Evolutionary conservation across 1,284 basidiomycete genomes (phyloP), one percentile per base, ranked within the genome.

Genomic region (Entoloma clypeatum): DNA sequence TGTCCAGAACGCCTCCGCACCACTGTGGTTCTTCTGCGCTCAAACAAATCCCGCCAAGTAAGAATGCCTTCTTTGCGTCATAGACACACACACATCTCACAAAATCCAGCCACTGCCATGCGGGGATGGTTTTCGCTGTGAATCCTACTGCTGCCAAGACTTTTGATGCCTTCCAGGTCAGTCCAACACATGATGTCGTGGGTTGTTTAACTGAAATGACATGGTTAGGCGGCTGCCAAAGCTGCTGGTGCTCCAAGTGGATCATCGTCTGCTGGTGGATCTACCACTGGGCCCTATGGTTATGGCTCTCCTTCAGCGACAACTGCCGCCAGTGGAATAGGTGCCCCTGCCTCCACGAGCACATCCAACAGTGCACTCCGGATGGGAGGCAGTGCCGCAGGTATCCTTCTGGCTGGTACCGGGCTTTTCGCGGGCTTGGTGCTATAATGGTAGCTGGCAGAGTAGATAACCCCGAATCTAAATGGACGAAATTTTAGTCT

Each of bases 11-110:
- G 53, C 62, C 3, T 54, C 60, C 14, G 45, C 53, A 3, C 68
- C 72, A n/a, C 52, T 72, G n/a, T 76, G 73, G 73, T 74, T 75
- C 61, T 74, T 61, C 64, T 74, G 72, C 36, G 59, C 58, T 54
- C 79, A 61, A 62, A 70, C 53, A 53, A 43, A 1, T 17, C 63
- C 61, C 18, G 59, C 51, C 1, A 41, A 35, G 60, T 61, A 53
- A 51, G 53, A 17, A 16, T 34, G 14, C 24, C 10, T 36, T 27
- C 27, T 29, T 21, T 6, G 4, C 18, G 17, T 16, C 4, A 10
- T 30, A 18, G n/a, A 25, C 21, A 30, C 3, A 11, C 25, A 42
- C 13, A 45, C 14, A n/a, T 36, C 3, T 17, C 25, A 14, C 28
- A 14, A 9, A 35, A 13, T 19, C 2, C 31, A 67, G 63, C 25